These are phyloP conservation scores for Hericium erinaceus DNA, from an alignment of 768 basidiomycete genomes.

Conservation along the genomic window DNA sequence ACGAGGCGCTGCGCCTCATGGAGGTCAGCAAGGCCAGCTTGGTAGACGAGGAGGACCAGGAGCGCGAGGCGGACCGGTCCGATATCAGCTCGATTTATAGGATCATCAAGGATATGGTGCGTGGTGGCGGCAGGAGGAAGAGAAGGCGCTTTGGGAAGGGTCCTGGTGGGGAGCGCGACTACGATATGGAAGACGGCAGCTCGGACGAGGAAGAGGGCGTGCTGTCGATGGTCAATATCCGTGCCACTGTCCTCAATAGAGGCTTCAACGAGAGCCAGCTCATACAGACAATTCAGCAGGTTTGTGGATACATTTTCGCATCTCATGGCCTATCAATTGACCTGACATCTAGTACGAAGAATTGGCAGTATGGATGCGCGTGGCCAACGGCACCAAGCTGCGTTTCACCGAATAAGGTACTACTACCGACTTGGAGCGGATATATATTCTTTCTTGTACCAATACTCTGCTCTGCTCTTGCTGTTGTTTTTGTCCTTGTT, in stretches of 20 bases:
- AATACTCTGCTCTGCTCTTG: conserved; percentile 1
- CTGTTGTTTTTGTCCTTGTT: conserved; percentile 5
- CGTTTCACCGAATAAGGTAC: conserved; percentile 41
- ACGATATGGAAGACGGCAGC: conserved; percentile 38
- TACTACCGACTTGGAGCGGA: too few species aligned
- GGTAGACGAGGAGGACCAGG: conserved; percentile 67
- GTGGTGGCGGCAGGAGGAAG: conserved; percentile 26
- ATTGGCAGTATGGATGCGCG: conserved; percentile 68
- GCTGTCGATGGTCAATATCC: conserved; percentile 78
- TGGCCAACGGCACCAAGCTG: conserved; percentile 78
- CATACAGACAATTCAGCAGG: conserved; percentile 75
- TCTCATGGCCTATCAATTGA: conserved; percentile 2
- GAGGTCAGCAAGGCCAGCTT: conserved; percentile 92
- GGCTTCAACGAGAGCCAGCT: conserved; percentile 91
- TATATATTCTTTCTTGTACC: conserved; percentile 1
- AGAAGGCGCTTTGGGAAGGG: conserved; percentile 41
- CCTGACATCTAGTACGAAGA: conserved; percentile 68
- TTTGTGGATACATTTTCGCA: conserved; percentile 22
- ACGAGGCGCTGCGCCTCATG: conserved; percentile 95
- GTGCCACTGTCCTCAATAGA: conserved; percentile 72
- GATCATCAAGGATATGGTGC: conserved; percentile 81
- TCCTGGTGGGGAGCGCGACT: conserved; percentile 61
- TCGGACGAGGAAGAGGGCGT: conserved; percentile 56
- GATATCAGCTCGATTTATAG: conserved; percentile 79
- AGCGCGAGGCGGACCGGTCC: conserved; percentile 67